These are phyloP conservation scores for Trichoderma reesei DNA, from an alignment of 495 filamentous ascomycete genomes.

Conservation along the genomic window DNA sequence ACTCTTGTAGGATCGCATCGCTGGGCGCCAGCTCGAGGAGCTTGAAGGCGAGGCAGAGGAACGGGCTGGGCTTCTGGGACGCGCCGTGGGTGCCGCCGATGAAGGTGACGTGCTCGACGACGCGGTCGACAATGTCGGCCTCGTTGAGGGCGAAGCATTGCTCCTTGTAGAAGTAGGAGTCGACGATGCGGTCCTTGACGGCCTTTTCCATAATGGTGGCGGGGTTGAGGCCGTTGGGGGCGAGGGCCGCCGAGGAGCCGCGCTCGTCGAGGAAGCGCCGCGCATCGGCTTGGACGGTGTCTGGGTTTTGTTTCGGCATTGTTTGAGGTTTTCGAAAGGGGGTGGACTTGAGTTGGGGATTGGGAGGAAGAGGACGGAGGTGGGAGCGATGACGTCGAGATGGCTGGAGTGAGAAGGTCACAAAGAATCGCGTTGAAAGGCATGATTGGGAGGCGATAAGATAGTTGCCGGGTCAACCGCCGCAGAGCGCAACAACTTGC, in stretches of 20 bases:
- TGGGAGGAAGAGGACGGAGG: not conserved
- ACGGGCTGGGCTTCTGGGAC: slow-evolving; percentile 76
- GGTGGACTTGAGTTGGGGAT: not conserved
- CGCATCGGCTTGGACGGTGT: slow-evolving; percentile 60
- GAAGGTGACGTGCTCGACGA: slow-evolving; percentile 65
- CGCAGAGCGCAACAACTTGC: not conserved
- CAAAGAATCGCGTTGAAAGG: not conserved
- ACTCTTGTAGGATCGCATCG: slow-evolving; percentile 69
- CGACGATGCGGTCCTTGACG: slow-evolving; percentile 86
- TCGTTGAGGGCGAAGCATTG: slow-evolving; percentile 95
- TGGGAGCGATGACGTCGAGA: slow-evolving; percentile 1
- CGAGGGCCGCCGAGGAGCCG: slow-evolving; percentile 40
- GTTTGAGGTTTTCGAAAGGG: not conserved
- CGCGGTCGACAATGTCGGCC: slow-evolving; percentile 80
- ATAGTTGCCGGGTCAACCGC: slow-evolving; percentile 22
- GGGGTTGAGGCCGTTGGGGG: slow-evolving; percentile 69
- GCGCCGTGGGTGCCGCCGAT: slow-evolving; percentile 81
- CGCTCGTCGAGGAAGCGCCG: slow-evolving; percentile 70
- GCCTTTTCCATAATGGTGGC: slow-evolving; percentile 85
- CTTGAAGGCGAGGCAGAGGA: slow-evolving; percentile 93
- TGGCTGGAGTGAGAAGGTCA: slow-evolving; percentile 10
- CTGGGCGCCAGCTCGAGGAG: slow-evolving; percentile 77
- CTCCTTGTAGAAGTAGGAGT: slow-evolving; percentile 96
- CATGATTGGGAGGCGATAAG: slow-evolving; percentile 15
- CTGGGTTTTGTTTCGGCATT: slow-evolving; percentile 17